Conservation (phyloP, 2,329 filamentous ascomycete species). For the Colletotrichum paranaense region DNA sequence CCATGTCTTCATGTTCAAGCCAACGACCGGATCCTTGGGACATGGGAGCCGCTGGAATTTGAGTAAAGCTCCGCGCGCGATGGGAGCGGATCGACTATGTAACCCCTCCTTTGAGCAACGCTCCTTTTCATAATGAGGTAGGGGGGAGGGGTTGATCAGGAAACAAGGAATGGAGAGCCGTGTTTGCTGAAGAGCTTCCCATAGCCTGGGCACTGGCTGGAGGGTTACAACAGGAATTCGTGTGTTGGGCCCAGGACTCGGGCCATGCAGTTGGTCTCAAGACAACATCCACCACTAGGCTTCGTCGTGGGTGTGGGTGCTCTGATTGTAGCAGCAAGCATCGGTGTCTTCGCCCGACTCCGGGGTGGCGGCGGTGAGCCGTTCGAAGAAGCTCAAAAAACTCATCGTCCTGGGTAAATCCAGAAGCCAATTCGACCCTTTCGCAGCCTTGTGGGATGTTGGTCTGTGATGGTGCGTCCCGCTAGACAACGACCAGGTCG, state of each 20-base stretch:
- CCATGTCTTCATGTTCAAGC: conserved; percentile 16
- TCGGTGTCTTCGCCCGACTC: neutral
- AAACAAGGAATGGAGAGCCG: conserved; percentile 26
- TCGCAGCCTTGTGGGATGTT: conserved; percentile 8
- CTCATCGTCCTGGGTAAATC: neutral
- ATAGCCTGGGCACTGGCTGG: conserved; percentile 25
- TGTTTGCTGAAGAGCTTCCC: conserved; percentile 31
- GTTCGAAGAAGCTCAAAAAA: neutral
- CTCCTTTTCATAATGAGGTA: conserved; percentile 7
- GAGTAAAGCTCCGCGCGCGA: conserved; percentile 26
- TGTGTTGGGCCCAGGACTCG: conserved; percentile 20
- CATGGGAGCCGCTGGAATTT: conserved; percentile 13
- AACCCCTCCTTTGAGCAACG: conserved; percentile 30
- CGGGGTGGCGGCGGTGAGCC: neutral
- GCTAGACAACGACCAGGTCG: conserved; percentile 15
- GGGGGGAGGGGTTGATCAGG: conserved; percentile 13
- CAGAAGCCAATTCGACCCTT: neutral
- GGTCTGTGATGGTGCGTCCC: conserved; percentile 22
- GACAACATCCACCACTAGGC: conserved; percentile 8
- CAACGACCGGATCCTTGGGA: conserved; percentile 35
- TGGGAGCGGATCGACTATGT: conserved; percentile 29
- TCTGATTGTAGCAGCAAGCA: neutral
- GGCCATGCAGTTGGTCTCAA: conserved; percentile 24
- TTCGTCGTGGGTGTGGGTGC: conserved; percentile 10
- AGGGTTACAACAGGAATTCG: conserved; percentile 14